Conservation (phyloP, 768 basidiomycete genomes). For the Tylopilus balloui region DNA sequence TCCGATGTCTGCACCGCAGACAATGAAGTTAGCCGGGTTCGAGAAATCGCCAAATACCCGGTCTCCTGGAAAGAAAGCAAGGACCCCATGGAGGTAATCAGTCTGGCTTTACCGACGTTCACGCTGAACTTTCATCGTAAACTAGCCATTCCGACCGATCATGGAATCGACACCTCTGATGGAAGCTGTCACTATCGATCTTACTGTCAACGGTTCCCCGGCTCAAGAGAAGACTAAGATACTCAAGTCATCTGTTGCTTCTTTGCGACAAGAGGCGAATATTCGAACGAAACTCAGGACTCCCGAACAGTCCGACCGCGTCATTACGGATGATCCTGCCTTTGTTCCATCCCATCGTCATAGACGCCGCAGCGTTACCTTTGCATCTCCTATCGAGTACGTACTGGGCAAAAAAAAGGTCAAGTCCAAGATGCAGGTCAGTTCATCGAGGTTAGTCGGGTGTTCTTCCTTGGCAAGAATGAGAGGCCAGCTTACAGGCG, state of each 20-base stretch:
- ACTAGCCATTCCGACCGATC: conserved; percentile 9
- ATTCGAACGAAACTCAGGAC: neutral
- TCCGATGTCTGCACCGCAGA: neutral
- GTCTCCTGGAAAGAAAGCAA: conserved; percentile 4
- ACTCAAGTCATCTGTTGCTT: neutral
- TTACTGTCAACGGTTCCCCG: conserved; percentile 36
- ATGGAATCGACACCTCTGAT: conserved; percentile 15
- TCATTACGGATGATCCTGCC: neutral
- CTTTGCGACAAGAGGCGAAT: neutral
- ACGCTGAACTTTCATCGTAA: conserved; percentile 1
- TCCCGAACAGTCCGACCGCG: neutral
- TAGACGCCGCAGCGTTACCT: conserved; percentile 25
- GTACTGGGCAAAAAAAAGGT: conserved; percentile 6
- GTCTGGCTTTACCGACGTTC: neutral
- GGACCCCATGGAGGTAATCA: conserved; percentile 9
- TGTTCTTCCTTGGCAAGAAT: neutral
- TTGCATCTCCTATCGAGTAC: conserved; percentile 27
- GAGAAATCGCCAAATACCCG: neutral
- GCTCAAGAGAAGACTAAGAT: conserved; percentile 1
- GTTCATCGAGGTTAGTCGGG: conserved; percentile 7
- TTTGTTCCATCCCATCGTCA: conserved; percentile 2
- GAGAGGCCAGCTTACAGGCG: neutral
- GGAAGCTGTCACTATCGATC: conserved; percentile 39
- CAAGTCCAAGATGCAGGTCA: neutral
- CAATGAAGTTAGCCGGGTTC: neutral